Percentiles rank a stretch among this genome's conserved stretches.
Evolutionary conservation across 139 green algal species (phyloP).

Genomic region (Yamagishiella unicocca): DNA sequence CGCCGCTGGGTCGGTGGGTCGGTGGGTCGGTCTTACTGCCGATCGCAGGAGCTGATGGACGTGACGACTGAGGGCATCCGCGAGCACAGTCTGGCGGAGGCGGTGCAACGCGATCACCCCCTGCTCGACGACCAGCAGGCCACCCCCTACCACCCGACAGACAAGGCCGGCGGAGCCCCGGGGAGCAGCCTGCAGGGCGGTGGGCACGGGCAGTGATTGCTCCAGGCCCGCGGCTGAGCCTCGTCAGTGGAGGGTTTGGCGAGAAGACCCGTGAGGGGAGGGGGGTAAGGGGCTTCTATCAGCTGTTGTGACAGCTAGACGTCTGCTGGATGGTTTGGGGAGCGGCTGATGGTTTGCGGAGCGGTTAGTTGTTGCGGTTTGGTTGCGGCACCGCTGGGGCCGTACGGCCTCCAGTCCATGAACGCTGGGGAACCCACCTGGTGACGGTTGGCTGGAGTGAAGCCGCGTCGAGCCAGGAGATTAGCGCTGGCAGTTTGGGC

Average conservation of each 20-base stretch:
- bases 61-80: slow-evolving; percentile 14
- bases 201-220: neutral
- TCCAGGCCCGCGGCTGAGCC: neutral
- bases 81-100: slow-evolving; percentile 21
- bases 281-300: neutral
- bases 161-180: slow-evolving; percentile 1
- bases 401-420: too few relatives aligned
- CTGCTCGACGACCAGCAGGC: slow-evolving; percentile 37
- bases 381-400: neutral
- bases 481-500: too few relatives aligned
- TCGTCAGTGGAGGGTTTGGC: neutral
- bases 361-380: neutral
- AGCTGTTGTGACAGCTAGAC: neutral
- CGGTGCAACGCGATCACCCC: neutral
- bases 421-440: too few relatives aligned
- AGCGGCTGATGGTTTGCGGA: neutral
- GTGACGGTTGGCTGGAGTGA: too few relatives aligned
- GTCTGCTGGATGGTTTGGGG: neutral
- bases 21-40: neutral
- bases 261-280: neutral
- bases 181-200: neutral
- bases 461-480: too few relatives aligned
- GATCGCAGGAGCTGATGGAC: slow-evolving; percentile 34
- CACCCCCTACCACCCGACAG: slow-evolving; percentile 25
- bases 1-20: neutral